Base-by-base conservation (phyloP, 2,329 filamentous ascomycete species). In the Massarina eburnea region DNA sequence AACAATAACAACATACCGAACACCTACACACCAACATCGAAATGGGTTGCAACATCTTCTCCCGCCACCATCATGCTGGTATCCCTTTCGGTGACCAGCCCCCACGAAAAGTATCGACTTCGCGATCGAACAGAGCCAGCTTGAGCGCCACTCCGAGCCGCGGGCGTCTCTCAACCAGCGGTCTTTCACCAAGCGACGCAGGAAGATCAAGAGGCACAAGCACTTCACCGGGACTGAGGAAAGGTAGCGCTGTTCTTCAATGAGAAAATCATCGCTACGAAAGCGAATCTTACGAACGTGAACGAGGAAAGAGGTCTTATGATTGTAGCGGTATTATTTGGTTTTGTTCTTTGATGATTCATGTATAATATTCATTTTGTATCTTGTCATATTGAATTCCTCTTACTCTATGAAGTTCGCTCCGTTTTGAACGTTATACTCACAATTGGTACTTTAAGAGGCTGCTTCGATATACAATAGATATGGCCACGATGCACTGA, bases 41-140 rank as follows among this genome's bases (percentile, higher is more conserved):
- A 2, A 44, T 44, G 42, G 39, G 44, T 20, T 46, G 44, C 44
- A 42, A 42, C 20, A 46, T 46, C 39, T 46, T 46, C 21, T 34
- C 44, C 26, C 39, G 39, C 33, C 38, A 46, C 33, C n/a, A 21
- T 20, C 17, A 38, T 21, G 44, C 44, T 27, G 44, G 44, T 4
- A 42, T 46, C 14, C 44, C 44, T 2, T 41, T 19, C 8, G 44
- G 39, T 8, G 44, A 42, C 7, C 19, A 40, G 6, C 33, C 39
- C 15, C 18, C 35, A 15, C 44, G 44, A 19, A 46, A 42, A 46
- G 26, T 46, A 22, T 36, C 22, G 21, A 36, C 37, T 8, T 15
- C 44, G 30, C 39, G 19, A 6, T 39, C 44, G 4, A 22, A n/a
- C 30, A 33, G 44, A 12, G 27, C 44, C 33, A 46, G 44, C 17